Base-by-base conservation (phyloP, 1,284 basidiomycete species). In the Boletus smithii region DNA sequence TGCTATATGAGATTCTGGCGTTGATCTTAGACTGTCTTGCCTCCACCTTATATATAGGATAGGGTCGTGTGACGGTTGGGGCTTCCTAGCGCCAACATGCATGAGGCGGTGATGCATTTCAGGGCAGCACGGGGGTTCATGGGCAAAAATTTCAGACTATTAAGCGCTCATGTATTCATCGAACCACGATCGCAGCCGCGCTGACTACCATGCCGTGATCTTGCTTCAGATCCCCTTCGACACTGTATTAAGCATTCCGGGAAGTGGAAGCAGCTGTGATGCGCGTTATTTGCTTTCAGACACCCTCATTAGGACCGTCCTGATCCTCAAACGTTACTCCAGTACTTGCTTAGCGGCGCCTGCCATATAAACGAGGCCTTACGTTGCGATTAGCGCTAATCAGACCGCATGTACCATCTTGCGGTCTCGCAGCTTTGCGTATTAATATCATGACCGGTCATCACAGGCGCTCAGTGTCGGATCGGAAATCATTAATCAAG, bases 31-130 rank as follows among this genome's bases (percentile, higher is more conserved):
- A 38, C 31, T 40, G 8, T 40, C 24, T 17, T 40, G 5, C 40
- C 23, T 23, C 40, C 33, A 14, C 46, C 33, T 30, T 51, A 39
- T 64, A 61, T 61, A 64, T 46, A 22, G 42, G 36, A 27, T 17
- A 7, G 42, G 31, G 17, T 39, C 37, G 36, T 35, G 46, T 42
- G 44, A 45, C 30, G 33, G 8, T 26, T 26, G 2, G 24, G 24
- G 24, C 46, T 29, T 39, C 31, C 39, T 20, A 16, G 42, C 57
- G 59, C 45, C 30, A 23, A 39, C 22, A 9, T 31, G 20, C 38
- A 34, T 9, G 34, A 35, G 20, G 22, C 30, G 6, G 17, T 30
- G 27, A 26, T 31, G 17, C 33, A 18, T 41, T 33, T 24, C 24
- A 16, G 34, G 39, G 42, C 23, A 16, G 18, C 22, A 17, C n/a